Evolutionary conservation across 164 flowering plant species (phyloP), one percentile per base, ranked within the genome.

Genomic region (Annona cherimola): DNA sequence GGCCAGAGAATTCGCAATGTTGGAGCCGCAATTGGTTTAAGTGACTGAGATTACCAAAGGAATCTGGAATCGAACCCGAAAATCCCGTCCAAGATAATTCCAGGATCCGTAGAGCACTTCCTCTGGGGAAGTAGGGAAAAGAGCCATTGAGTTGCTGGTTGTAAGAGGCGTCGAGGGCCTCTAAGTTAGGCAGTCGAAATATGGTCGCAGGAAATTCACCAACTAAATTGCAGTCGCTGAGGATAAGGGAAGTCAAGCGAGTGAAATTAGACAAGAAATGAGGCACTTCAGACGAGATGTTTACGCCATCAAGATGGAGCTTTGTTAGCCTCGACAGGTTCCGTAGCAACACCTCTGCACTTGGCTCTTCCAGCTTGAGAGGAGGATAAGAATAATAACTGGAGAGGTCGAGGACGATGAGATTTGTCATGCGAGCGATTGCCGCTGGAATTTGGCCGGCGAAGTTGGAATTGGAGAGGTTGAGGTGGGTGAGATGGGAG

Each of bases 391-490:
- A 16, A 42, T 55, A 41, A 67, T 16, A 8, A 57, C 14, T 42
- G 14, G 70, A 68, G 3, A 64, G 71, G 67, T 74, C 77, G 18
- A 78, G 77, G 3, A 70, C 62, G 54, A 78, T 73, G 67, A 78
- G 75, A 73, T 66, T 64, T 11, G 66, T 77, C 79, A 84, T 40
- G 1, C 45, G 69, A 1, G 86, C 76, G 4, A 86, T 70, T 60
- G 67, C 81, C 9, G 67, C 40, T 0, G 86, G 90, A 54, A 79
- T 74, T 42, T 84, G 85, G 44, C 88, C 88, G 0, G 9, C n/a
- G 55, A 87, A 84, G 50, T 80, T 78, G 16, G 89, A 70, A 40
- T 78, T 69, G n/a, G 89, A 86, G 54, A 88, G 66, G 66, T 90
- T 84, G 73, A 88, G 85, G 70, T 75, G 45, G 11, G 35, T 74